phyloP scores from a whole-genome alignment of 2,329 filamentous ascomycete species.

The Hypoxylon rubiginosum region DNA sequence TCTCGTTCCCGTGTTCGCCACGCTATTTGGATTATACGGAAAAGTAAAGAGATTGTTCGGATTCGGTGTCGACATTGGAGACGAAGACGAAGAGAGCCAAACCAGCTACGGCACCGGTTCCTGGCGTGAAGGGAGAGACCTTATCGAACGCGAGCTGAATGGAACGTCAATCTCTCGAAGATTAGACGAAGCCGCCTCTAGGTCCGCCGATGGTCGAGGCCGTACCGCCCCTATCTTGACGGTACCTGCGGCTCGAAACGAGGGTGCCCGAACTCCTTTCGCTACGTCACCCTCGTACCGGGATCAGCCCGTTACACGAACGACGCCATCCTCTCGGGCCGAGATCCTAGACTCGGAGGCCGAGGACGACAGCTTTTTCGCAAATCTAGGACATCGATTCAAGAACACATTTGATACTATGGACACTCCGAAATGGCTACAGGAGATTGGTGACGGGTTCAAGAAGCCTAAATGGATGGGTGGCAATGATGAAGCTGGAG shows the following conservation, averaged over 20 bases:
- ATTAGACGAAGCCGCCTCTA: conserved; percentile 59
- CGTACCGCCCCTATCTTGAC: conserved; percentile 63
- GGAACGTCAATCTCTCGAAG: conserved; percentile 70
- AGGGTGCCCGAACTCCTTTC: conserved; percentile 59
- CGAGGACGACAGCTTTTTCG: conserved; percentile 85
- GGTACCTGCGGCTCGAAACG: conserved; percentile 58
- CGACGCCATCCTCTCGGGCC: conserved; percentile 50
- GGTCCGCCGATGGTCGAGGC: conserved; percentile 47
- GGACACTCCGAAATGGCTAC: conserved; percentile 85
- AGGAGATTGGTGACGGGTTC: conserved; percentile 76
- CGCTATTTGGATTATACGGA: conserved; percentile 90
- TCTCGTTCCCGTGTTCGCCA: conserved; percentile 85
- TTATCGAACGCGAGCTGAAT: conserved; percentile 88
- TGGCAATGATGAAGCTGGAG: conserved; percentile 62
- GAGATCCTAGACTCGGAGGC: conserved; percentile 67
- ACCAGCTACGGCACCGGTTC: conserved; percentile 80
- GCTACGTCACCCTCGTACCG: conserved; percentile 57
- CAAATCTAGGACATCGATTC: conserved; percentile 85
- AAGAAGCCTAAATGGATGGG: conserved; percentile 88
- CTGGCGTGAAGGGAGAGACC: conserved; percentile 91
- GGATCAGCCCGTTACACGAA: conserved; percentile 51
- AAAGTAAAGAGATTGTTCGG: conserved; percentile 82
- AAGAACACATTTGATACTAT: conserved; percentile 92
- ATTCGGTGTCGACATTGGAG: conserved; percentile 79
- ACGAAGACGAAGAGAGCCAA: conserved; percentile 76